Conservation (phyloP, 108 stramenopile genomes). For the Cyclotella baltica region DNA sequence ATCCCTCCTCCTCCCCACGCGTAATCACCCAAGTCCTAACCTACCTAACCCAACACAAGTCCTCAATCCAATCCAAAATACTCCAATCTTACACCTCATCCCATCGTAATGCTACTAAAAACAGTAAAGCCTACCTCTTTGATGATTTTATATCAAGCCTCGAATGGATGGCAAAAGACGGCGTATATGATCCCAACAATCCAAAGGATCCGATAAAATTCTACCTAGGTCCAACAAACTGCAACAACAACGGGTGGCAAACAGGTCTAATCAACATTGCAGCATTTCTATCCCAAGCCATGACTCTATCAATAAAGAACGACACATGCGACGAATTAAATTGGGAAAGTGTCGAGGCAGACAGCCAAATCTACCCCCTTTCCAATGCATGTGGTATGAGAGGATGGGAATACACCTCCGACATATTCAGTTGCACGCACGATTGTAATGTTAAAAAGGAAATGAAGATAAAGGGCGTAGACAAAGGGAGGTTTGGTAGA, state of each 20-base stretch:
- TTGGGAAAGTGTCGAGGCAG: conserved; percentile 20
- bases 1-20: background rate
- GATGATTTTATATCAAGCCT: conserved; percentile 21
- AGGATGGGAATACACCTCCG: conserved; percentile 13
- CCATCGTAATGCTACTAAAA: background rate
- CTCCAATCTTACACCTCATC: conserved; percentile 5
- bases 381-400: conserved; percentile 46
- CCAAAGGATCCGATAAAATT: background rate
- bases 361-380: conserved; percentile 41
- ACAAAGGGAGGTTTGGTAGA: conserved; percentile 13
- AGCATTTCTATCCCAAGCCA: conserved; percentile 30
- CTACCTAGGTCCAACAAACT: conserved; percentile 28
- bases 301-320: conserved; percentile 21
- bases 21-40: conserved; percentile 24
- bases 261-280: conserved; percentile 32
- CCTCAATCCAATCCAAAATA: conserved; percentile 12
- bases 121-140: conserved; percentile 10
- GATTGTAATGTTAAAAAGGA: conserved; percentile 8
- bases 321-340: conserved; percentile 42
- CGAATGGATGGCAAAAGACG: conserved; percentile 29
- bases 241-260: conserved; percentile 30
- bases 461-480: conserved; percentile 29
- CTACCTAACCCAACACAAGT: conserved; percentile 15
- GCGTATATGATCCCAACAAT: conserved; percentile 4
- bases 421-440: conserved; percentile 13